Percentiles rank a stretch among this genome's conserved stretches.
Conservation (phyloP, 441 rosid genomes). For the Adansonia grandidieri region DNA sequence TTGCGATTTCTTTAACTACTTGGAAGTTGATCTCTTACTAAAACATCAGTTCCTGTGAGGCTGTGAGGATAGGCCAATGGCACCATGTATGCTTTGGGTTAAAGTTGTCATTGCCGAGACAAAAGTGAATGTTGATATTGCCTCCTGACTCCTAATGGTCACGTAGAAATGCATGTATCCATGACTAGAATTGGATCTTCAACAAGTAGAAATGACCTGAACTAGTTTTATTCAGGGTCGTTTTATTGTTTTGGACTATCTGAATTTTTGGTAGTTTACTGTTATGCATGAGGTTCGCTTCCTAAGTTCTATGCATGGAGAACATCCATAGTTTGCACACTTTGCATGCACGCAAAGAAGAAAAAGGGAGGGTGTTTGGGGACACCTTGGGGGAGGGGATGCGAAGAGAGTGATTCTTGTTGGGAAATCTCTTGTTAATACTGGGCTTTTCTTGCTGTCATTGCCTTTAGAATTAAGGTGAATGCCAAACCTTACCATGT, state of each 20-base stretch:
- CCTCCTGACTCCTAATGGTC: not conserved
- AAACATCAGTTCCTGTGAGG: not conserved
- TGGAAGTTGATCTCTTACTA: not conserved
- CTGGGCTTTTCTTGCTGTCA: not conserved
- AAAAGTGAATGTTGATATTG: not conserved
- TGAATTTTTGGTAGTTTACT: not conserved
- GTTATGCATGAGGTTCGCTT: not conserved
- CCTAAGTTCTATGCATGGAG: slow-evolving; percentile 4
- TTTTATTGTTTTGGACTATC: slow-evolving; percentile 9
- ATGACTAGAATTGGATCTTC: not conserved
- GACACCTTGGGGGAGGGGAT: not conserved
- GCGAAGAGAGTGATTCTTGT: not conserved
- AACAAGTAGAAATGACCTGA: slow-evolving; percentile 1
- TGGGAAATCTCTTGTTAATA: not conserved
- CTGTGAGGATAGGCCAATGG: not conserved
- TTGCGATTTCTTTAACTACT: slow-evolving; percentile 6
- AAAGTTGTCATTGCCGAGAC: not conserved
- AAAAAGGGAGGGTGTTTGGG: not conserved
- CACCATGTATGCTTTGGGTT: not conserved
- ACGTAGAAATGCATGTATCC: not conserved
- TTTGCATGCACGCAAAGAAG: not conserved
- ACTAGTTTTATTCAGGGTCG: not conserved
- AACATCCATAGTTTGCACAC: not conserved
- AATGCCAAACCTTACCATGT: not conserved
- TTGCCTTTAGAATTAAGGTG: not conserved